Base-by-base conservation (phyloP, 2,329 filamentous ascomycete genomes). In the Clathrospora elynae region DNA sequence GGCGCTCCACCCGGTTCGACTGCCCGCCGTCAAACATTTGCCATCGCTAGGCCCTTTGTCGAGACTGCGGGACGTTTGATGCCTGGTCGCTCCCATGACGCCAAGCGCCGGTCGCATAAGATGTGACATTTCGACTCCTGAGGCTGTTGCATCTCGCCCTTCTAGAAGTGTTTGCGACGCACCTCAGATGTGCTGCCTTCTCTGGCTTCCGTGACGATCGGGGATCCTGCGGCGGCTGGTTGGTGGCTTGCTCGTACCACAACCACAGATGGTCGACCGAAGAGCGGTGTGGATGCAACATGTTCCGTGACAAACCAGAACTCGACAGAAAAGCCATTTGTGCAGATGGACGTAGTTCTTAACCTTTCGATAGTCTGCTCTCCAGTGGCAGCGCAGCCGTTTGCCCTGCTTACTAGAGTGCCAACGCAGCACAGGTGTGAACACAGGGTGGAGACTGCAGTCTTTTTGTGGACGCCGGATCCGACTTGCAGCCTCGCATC, bases 361-460 rank as follows among this genome's bases (percentile, higher is more conserved):
- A n/a, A 19, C 30, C 10, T 19, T 18, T 5, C 17, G 17, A 23
- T 17, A 4, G 6, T 8, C 30, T 6, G 16, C 31, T 7, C 13
- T 14, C 26, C 33, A 37, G 20, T 38, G 16, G 34, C 26, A 12
- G 20, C 23, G 24, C 17, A 39, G 40, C 38, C 32, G 46, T 51
- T 38, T 51, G 50, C 40, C 44, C 26, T 42, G 53, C 39, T 20
- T 37, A 14, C 31, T n/a, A 46, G 25, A 32, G 42, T 49, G 49
- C 54, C 61, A 64, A 51, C 55, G 52, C 53, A 64, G 55, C 57
- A 63, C 49, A 18, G 46, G 19, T 38, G 46, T 42, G 53, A 46
- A 52, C 42, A 59, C 47, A 53, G 33, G 29, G 48, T 43, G 53
- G 51, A 40, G 46, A 30, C 29, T n/a, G 14, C 19, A 20, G 28